These are phyloP conservation scores for Apiospora marii DNA, from an alignment of 2,329 filamentous ascomycete species.

Conservation along the genomic window DNA sequence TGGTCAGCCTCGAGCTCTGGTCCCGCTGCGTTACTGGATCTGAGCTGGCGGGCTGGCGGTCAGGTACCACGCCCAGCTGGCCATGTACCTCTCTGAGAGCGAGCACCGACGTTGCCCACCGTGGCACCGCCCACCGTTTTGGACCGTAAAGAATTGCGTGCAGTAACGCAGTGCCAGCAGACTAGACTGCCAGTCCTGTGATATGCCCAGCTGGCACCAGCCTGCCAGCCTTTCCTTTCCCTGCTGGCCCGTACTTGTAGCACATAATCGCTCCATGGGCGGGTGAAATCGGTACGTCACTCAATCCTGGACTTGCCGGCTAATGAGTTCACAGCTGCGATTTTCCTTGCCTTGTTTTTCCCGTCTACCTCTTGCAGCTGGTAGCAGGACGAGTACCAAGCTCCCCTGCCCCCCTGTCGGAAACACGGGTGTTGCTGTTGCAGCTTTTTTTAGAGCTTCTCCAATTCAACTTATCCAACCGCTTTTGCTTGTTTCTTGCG, in stretches of 20 bases:
- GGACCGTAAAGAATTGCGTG: not conserved
- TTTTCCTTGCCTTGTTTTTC: slow-evolving; percentile 25
- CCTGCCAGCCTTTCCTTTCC: not conserved
- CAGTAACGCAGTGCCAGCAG: not conserved
- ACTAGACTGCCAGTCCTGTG: not conserved
- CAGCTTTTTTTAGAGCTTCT: slow-evolving; percentile 25
- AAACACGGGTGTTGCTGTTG: slow-evolving; percentile 22
- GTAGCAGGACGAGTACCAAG: not conserved
- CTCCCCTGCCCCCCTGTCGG: slow-evolving; percentile 20
- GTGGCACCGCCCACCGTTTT: slow-evolving; percentile 2
- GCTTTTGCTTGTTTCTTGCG: slow-evolving; percentile 7
- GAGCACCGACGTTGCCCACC: not conserved
- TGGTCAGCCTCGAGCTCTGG: not conserved
- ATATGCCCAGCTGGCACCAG: not conserved
- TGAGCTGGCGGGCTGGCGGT: not conserved
- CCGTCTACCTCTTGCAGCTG: not conserved
- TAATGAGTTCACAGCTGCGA: slow-evolving; percentile 8
- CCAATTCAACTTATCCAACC: slow-evolving; percentile 20
- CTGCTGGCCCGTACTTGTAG: not conserved
- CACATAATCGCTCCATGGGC: not conserved
- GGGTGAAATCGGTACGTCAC: slow-evolving; percentile 27
- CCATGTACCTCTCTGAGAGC: not conserved
- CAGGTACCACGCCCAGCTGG: not conserved
- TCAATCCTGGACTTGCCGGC: slow-evolving; percentile 21
- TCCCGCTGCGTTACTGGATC: not conserved